Evolutionary conservation across 2,329 filamentous ascomycete genomes (phyloP).

Genomic region (Curvularia lunata): DNA sequence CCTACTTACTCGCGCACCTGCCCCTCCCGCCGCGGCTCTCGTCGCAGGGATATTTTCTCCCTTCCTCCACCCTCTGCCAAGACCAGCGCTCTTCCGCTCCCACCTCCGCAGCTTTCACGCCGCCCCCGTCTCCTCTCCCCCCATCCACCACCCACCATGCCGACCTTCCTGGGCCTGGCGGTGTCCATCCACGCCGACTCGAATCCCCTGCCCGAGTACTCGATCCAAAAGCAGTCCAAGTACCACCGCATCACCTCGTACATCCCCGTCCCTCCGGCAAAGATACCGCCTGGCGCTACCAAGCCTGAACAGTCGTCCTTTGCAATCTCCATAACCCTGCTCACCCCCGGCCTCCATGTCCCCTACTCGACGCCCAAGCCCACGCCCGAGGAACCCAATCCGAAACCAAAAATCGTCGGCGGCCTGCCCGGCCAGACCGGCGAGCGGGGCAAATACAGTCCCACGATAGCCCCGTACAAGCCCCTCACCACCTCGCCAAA

Average conservation of each 20-base stretch:
- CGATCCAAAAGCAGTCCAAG: slow-evolving; percentile 91
- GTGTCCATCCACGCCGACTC: slow-evolving; percentile 90
- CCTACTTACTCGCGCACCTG: slow-evolving; percentile 21
- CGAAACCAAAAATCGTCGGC: slow-evolving; percentile 81
- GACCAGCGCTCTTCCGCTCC: slow-evolving; percentile 22
- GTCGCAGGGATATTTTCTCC: slow-evolving; percentile 17
- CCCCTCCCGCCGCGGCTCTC: slow-evolving; percentile 16
- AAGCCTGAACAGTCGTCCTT: slow-evolving; percentile 94
- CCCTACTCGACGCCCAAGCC: slow-evolving; percentile 91
- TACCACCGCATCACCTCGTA: slow-evolving; percentile 94
- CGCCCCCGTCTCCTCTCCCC: neutral
- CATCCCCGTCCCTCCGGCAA: slow-evolving; percentile 91
- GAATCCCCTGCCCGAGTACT: slow-evolving; percentile 86
- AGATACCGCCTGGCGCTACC: slow-evolving; percentile 68
- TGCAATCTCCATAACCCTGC: slow-evolving; percentile 94
- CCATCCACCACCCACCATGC: slow-evolving; percentile 55
- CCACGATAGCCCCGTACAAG: slow-evolving; percentile 80
- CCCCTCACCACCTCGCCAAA: slow-evolving; percentile 91
- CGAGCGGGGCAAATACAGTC: slow-evolving; percentile 60
- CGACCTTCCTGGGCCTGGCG: slow-evolving; percentile 98
- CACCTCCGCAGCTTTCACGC: slow-evolving; percentile 18
- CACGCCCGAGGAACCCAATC: slow-evolving; percentile 75
- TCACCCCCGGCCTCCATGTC: slow-evolving; percentile 85
- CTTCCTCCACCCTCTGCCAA: slow-evolving; percentile 24
- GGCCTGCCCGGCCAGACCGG: slow-evolving; percentile 63